These are phyloP conservation scores for Sphenostylis stenocarpa DNA, from an alignment of 306 rosid genomes.

Conservation along the genomic window DNA sequence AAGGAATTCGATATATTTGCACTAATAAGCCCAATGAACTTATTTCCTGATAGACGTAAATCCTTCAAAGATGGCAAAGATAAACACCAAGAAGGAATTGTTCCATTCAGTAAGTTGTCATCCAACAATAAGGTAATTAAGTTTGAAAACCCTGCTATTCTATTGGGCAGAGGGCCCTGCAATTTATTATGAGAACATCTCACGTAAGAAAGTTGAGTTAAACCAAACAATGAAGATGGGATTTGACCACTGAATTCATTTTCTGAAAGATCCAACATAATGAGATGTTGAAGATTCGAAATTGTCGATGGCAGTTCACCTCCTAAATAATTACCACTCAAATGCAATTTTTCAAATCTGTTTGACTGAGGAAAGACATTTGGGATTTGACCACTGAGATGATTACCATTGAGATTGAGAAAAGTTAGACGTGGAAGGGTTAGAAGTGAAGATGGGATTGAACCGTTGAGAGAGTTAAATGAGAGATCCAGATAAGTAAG, in stretches of 20 bases:
- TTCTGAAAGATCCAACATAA: neutral
- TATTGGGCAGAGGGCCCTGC: no score
- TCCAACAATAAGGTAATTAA: no score
- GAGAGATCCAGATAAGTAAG: neutral
- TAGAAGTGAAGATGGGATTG: neutral
- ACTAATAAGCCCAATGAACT: no score
- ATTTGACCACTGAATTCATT: neutral
- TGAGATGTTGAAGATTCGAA: slow-evolving; percentile 20
- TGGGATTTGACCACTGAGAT: neutral
- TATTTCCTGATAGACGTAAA: no score
- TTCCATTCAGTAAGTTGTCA: no score
- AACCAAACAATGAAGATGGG: neutral
- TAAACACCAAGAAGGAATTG: no score
- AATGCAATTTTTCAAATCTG: neutral
- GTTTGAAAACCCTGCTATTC: no score
- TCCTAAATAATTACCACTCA: neutral
- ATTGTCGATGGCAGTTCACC: slow-evolving; percentile 1
- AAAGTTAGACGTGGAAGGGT: neutral
- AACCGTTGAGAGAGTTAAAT: neutral
- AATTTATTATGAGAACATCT: no score
- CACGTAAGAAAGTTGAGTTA: no score
- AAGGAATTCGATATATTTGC: no score
- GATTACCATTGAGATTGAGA: neutral
- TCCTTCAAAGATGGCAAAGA: no score
- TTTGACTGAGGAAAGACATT: neutral